Evolutionary conservation across 805 yeast species (phyloP).

Genomic region (Cyberlindnera suaveolens): DNA sequence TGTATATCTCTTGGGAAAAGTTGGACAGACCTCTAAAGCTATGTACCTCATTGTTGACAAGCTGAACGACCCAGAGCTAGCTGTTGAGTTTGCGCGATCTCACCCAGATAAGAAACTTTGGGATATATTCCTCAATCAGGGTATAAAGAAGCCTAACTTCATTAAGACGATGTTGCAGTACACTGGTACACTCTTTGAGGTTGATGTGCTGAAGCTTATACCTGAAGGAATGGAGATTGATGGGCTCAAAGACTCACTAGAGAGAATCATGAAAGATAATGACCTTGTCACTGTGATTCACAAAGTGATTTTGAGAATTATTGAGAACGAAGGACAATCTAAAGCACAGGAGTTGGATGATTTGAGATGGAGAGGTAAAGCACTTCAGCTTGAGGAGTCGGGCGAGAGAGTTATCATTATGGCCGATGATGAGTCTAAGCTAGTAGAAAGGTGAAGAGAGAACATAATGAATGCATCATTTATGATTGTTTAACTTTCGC

Average conservation of each 20-base stretch:
- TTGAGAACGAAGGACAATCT: constrained; percentile 43
- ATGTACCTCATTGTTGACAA: constrained; percentile 69
- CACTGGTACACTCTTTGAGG: constrained; percentile 60
- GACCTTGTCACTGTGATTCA: constrained; percentile 49
- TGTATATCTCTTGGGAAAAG: constrained; percentile 73
- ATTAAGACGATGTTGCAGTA: constrained; percentile 66
- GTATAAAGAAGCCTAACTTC: constrained; percentile 69
- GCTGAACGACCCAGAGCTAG: constrained; percentile 70
- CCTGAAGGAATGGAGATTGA: constrained; percentile 56
- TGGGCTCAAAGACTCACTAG: constrained; percentile 57
- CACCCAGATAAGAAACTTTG: constrained; percentile 57
- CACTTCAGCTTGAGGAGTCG: constrained; percentile 9
- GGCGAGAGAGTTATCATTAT: constrained; percentile 4
- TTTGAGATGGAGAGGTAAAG: constrained; percentile 27
- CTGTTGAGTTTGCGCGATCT: constrained; percentile 62
- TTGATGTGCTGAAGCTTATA: constrained; percentile 60
- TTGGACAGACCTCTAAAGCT: constrained; percentile 77
- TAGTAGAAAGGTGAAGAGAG: not conserved
- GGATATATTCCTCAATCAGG: constrained; percentile 65
- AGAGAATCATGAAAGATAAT: constrained; percentile 57
- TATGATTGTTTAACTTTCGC: no score
- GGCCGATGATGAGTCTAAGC: constrained; percentile 1
- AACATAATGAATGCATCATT: no score
- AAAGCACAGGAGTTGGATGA: constrained; percentile 27
- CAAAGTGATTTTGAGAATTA: constrained; percentile 47